phyloP scores from a whole-genome alignment of 2,329 filamentous ascomycete genomes.

The Hymenoscyphus linearis region DNA sequence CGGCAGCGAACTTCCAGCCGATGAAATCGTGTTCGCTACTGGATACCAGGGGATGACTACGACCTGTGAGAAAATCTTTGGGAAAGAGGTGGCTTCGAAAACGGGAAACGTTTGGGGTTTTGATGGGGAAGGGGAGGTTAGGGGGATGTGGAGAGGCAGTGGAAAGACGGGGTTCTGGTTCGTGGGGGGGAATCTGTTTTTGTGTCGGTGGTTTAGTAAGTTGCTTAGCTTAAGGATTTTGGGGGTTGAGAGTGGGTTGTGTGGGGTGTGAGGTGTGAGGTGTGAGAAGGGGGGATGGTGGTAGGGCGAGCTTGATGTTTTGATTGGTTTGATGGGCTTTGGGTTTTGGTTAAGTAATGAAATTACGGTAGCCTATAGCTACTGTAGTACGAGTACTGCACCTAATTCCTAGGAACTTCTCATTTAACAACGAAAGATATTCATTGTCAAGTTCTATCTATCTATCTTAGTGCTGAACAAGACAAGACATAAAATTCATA shows the following conservation, averaged over 20 bases:
- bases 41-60: conserved; percentile 51
- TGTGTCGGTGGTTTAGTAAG: conserved; percentile 43
- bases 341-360: too few relatives aligned
- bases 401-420: too few relatives aligned
- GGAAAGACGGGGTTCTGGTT: conserved; percentile 48
- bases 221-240: conserved; percentile 46
- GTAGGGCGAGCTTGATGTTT: too few relatives aligned
- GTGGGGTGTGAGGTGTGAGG: conserved; percentile 13
- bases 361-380: too few relatives aligned
- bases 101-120: conserved; percentile 46
- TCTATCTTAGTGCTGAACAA: too few relatives aligned
- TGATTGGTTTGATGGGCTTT: too few relatives aligned
- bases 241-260: conserved; percentile 38
- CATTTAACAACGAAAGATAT: too few relatives aligned
- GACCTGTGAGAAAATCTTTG: conserved; percentile 44
- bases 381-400: too few relatives aligned
- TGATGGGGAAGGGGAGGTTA: conserved; percentile 43
- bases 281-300: neutral
- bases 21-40: conserved; percentile 46
- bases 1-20: conserved; percentile 42
- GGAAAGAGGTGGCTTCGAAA: conserved; percentile 44
- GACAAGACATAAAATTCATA: too few relatives aligned
- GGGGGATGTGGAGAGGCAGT: conserved; percentile 42
- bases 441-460: too few relatives aligned
- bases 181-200: conserved; percentile 45